phyloP scores from a whole-genome alignment of 495 filamentous ascomycete species.

The Podospora fimiseda region DNA sequence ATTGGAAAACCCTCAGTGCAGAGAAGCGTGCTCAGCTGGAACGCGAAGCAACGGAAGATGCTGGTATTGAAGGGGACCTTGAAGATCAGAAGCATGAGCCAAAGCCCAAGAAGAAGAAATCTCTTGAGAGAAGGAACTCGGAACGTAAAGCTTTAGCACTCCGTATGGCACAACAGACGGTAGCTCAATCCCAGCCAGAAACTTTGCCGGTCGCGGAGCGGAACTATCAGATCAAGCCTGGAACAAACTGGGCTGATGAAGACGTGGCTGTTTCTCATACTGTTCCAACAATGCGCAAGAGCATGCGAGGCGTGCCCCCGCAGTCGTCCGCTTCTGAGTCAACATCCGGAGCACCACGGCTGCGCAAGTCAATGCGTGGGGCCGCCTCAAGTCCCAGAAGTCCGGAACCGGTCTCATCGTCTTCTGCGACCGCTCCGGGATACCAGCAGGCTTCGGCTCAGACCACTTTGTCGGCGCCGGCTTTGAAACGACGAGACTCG shows the following conservation, averaged over 20 bases:
- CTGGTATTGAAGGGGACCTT: constrained; percentile 38
- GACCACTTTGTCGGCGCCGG: constrained; percentile 8
- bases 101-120: constrained; percentile 38
- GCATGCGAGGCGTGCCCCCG: constrained; percentile 15
- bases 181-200: constrained; percentile 14
- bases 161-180: constrained; percentile 24
- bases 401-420: neutral
- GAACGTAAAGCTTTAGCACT: constrained; percentile 25
- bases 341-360: constrained; percentile 4
- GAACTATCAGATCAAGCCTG: constrained; percentile 37
- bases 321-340: constrained; percentile 3
- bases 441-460: no score
- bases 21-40: constrained; percentile 53
- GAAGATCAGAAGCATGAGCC: constrained; percentile 30
- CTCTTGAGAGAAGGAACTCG: constrained; percentile 21
- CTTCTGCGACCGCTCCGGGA: constrained; percentile 4
- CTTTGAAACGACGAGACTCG: constrained; percentile 35
- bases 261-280: neutral
- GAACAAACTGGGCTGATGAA: constrained; percentile 27
- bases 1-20: constrained; percentile 56
- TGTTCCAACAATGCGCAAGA: constrained; percentile 21
- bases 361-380: constrained; percentile 29
- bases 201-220: constrained; percentile 22
- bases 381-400: constrained; percentile 1
- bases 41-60: constrained; percentile 45